phyloP scores from a whole-genome alignment of 2,329 filamentous ascomycete genomes.

The Myrmaecium sp. region DNA sequence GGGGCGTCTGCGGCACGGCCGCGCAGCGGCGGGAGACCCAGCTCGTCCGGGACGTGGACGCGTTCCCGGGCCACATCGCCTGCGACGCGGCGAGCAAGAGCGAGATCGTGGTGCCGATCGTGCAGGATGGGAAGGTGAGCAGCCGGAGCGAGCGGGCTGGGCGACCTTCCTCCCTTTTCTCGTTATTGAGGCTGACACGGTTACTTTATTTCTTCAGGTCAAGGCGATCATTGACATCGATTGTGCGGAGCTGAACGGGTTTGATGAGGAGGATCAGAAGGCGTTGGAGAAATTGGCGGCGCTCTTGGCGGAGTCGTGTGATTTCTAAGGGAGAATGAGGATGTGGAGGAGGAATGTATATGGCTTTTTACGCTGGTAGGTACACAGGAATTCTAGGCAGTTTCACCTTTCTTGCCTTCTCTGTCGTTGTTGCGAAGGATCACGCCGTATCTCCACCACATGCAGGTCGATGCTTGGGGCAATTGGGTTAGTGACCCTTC shows the following conservation, averaged over 20 bases:
- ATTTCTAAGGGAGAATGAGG: conserved; percentile 10
- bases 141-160: conserved; percentile 1
- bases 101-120: conserved; percentile 66
- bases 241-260: conserved; percentile 49
- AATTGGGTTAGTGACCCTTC: too few relatives aligned
- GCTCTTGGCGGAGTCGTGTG: conserved; percentile 16
- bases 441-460: too few relatives aligned
- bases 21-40: conserved; percentile 45
- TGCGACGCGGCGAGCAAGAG: conserved; percentile 62
- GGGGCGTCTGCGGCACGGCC: conserved; percentile 60
- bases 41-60: conserved; percentile 49
- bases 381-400: too few relatives aligned
- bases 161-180: conserved; percentile 6
- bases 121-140: conserved; percentile 31
- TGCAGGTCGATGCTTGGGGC: too few relatives aligned
- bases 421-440: too few relatives aligned
- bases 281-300: conserved; percentile 45
- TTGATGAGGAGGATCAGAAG: conserved; percentile 48
- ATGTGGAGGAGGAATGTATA: too few relatives aligned
- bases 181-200: conserved; percentile 9
- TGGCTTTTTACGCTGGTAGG: too few relatives aligned
- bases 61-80: conserved; percentile 66
- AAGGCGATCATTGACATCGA: conserved; percentile 70
- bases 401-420: too few relatives aligned
- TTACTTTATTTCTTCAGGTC: conserved; percentile 20